A percentile compares a stretch with the other conserved stretches of the same genome.
Evolutionary conservation across 2,329 filamentous ascomycete species (phyloP).

Genomic region (Phyllosticta paracitricarpa): DNA sequence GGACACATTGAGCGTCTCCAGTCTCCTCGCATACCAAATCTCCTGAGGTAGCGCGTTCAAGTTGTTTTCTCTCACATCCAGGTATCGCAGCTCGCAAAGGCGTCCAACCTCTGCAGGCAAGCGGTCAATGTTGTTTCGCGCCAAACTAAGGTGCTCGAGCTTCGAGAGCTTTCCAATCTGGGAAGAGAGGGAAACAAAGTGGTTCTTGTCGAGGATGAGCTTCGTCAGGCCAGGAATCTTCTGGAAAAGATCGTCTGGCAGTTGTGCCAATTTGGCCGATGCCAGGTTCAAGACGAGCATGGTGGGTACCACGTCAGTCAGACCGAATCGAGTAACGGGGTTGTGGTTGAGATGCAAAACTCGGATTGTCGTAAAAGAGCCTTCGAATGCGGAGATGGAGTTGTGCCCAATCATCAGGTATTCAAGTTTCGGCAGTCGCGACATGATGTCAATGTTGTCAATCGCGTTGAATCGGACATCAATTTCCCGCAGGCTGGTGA

Average conservation of each 20-base stretch:
- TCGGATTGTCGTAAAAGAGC: conserved; percentile 75
- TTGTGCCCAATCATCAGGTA: conserved; percentile 89
- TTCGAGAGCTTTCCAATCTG: conserved; percentile 75
- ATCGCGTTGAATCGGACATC: conserved; percentile 92
- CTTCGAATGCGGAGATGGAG: conserved; percentile 77
- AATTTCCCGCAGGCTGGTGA: conserved; percentile 74
- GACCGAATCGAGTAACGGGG: conserved; percentile 86
- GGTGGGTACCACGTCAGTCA: conserved; percentile 65
- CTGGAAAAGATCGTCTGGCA: conserved; percentile 76
- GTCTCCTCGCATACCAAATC: conserved; percentile 86
- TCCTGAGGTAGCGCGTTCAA: conserved; percentile 80
- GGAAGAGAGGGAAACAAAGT: conserved; percentile 79
- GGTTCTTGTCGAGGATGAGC: conserved; percentile 85
- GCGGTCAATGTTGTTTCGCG: conserved; percentile 77
- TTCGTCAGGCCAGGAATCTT: conserved; percentile 82
- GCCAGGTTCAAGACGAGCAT: conserved; percentile 82
- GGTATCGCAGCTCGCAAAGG: conserved; percentile 68
- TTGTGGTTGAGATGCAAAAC: conserved; percentile 88
- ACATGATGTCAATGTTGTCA: conserved; percentile 77
- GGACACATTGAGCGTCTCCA: conserved; percentile 89
- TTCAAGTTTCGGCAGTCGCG: conserved; percentile 75
- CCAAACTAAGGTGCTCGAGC: conserved; percentile 87
- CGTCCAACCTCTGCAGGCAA: conserved; percentile 83
- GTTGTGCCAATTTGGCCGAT: conserved; percentile 79
- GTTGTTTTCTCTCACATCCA: conserved; percentile 92